Evolutionary conservation across 2,329 filamentous ascomycete genomes (phyloP), one percentile per base, ranked within the genome.

Genomic region (Fusarium sublunatum): DNA sequence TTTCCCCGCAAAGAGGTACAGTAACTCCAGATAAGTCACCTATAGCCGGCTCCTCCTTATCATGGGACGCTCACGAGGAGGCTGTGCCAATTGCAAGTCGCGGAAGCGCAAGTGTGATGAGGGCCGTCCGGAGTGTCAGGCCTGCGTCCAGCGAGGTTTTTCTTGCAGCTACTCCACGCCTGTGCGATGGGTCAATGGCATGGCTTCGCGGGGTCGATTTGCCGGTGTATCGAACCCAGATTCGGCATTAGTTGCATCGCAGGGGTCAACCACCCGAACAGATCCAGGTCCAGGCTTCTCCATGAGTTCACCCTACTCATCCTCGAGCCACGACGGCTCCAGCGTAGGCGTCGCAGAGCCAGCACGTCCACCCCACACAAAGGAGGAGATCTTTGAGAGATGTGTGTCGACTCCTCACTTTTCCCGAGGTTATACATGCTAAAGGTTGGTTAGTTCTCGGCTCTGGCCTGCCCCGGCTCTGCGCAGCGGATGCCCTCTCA

Each of bases 61-160:
- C 26, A 70, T 70, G 67, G 57, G 53, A 42, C 56, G 68, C 41
- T 70, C 68, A 10, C 65, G 68, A 11, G 61, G 64, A 46, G 68
- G 68, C n/a, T 70, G 68, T 51, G n/a, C 56, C 39, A 70, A 66
- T 48, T 70, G 68, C 61, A 70, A 70, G 53, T 45, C 55, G 19
- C 64, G 68, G 35, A 70, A 70, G 48, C 58, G 65, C 9, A 70
- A 70, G 48, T 70, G 68, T 40, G 68, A 70, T 50, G 68, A 70
- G 44, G 46, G 47, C 25, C 61, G 68, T 3, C 68, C 68, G 2
- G 50, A 48, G 26, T 70, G 68, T 19, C 51, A 52, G 29, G 64
- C 68, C 8, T 70, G 68, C 22, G 44, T 35, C 36, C 57, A 62
- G 39, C 53, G 65, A 19, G 64, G 65, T 22, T 58, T 69, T 35